Percentiles rank a stretch among this genome's conserved stretches.
Conservation (phyloP, 139 green algal genomes). For the Trebouxia sp. region DNA sequence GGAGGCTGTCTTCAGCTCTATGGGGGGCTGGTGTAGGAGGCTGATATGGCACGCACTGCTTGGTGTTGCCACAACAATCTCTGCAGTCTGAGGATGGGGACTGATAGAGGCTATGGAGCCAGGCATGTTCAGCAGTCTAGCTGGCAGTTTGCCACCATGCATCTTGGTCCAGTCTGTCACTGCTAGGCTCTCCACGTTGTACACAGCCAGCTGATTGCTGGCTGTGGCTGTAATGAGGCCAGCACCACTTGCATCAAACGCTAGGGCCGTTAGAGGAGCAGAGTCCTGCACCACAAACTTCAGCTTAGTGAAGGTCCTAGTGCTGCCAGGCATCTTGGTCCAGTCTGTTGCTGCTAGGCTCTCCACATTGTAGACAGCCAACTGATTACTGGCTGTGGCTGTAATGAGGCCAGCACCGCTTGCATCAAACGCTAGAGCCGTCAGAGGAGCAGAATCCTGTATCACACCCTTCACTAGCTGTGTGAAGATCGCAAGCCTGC, state of each 20-base stretch:
- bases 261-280: conserved; percentile 45
- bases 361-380: conserved; percentile 50
- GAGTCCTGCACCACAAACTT: neutral
- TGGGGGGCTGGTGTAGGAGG: neutral
- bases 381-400: conserved; percentile 37
- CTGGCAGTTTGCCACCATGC: conserved; percentile 26
- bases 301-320: neutral
- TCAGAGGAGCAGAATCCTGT: conserved; percentile 38
- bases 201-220: conserved; percentile 44
- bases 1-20: neutral
- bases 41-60: conserved; percentile 31
- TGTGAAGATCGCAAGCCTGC: neutral
- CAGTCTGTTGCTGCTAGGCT: conserved; percentile 43
- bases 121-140: conserved; percentile 43
- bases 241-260: conserved; percentile 57
- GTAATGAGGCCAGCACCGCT: conserved; percentile 55
- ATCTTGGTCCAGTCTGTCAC: conserved; percentile 45
- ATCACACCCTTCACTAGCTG: neutral
- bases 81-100: conserved; percentile 30
- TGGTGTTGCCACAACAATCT: conserved; percentile 37
- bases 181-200: conserved; percentile 39
- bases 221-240: conserved; percentile 50
- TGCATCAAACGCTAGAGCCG: conserved; percentile 54
- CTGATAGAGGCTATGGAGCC: conserved; percentile 46
- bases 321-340: conserved; percentile 28